Conservation (phyloP, 495 filamentous ascomycete species). For the Friedmanniomyces simplex region DNA sequence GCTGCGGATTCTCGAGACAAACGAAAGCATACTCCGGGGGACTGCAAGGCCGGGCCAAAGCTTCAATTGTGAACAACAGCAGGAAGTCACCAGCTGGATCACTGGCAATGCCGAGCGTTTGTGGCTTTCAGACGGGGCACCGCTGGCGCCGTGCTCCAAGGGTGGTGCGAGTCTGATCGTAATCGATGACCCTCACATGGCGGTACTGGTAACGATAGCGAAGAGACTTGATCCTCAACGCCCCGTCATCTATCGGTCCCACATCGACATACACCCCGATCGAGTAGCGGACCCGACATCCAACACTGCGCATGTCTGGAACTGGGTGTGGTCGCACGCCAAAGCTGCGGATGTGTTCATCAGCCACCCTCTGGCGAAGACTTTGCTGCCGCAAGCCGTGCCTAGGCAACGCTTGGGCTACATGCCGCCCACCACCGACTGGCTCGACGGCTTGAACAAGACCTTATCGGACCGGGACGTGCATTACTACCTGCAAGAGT, state of each 20-base stretch:
- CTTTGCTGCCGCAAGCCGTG: slow-evolving; percentile 62
- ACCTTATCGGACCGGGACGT: slow-evolving; percentile 59
- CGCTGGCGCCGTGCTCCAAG: slow-evolving; percentile 51
- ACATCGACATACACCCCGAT: slow-evolving; percentile 77
- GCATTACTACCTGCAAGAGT: slow-evolving; percentile 62
- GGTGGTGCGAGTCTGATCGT: slow-evolving; percentile 74
- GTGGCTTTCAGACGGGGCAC: slow-evolving; percentile 60
- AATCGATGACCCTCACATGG: slow-evolving; percentile 80
- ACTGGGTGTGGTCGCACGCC: slow-evolving; percentile 63
- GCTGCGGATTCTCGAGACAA: slow-evolving; percentile 78
- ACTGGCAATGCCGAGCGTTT: slow-evolving; percentile 65
- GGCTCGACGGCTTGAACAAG: slow-evolving; percentile 84
- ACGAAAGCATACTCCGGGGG: slow-evolving; percentile 89
- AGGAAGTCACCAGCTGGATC: slow-evolving; percentile 60
- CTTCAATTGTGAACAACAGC: slow-evolving; percentile 51
- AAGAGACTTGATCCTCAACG: slow-evolving; percentile 59
- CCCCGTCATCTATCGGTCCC: slow-evolving; percentile 69
- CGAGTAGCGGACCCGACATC: slow-evolving; percentile 50
- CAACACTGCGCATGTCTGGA: slow-evolving; percentile 66
- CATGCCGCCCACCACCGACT: slow-evolving; percentile 79
- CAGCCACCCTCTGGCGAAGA: slow-evolving; percentile 67
- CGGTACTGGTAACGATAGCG: slow-evolving; percentile 64
- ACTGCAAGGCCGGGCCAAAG: slow-evolving; percentile 53
- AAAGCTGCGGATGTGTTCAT: slow-evolving; percentile 67
- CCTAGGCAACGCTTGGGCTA: slow-evolving; percentile 59